These are phyloP conservation scores for Westerdykella ornata DNA, from an alignment of 2,329 filamentous ascomycete species.

Conservation along the genomic window DNA sequence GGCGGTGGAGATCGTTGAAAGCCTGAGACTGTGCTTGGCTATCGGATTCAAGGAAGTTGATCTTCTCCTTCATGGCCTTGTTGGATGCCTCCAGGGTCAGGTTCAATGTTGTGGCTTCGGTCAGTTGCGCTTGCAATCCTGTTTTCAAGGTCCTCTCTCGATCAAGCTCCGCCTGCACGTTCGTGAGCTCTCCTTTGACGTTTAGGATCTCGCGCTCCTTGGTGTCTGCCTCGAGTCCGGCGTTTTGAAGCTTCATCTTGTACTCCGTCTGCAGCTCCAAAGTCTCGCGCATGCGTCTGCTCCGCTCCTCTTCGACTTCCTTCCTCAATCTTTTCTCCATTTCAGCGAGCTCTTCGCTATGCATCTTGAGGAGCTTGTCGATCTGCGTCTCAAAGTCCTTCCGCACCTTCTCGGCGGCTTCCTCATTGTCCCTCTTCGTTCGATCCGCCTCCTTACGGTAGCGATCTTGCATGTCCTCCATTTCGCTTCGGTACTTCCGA, in stretches of 20 bases:
- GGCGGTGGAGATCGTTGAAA: conserved; percentile 72
- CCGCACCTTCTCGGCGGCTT: conserved; percentile 40
- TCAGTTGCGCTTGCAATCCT: conserved; percentile 51
- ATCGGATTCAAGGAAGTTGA: conserved; percentile 84
- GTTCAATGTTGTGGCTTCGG: conserved; percentile 37
- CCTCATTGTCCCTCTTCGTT: conserved; percentile 46
- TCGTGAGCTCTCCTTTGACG: conserved; percentile 47
- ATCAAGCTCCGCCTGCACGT: conserved; percentile 38
- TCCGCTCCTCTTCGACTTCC: conserved; percentile 62
- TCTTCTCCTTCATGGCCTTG: conserved; percentile 69
- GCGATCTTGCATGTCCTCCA: conserved; percentile 50
- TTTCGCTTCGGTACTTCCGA: conserved; percentile 50
- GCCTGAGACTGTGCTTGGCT: conserved; percentile 82
- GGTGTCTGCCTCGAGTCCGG: conserved; percentile 45
- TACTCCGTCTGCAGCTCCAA: conserved; percentile 55
- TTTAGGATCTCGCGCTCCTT: conserved; percentile 50
- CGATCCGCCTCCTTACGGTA: conserved; percentile 54
- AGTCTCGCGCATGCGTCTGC: conserved; percentile 54
- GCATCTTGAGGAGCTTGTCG: conserved; percentile 53
- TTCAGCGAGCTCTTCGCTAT: conserved; percentile 62
- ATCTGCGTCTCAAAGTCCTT: conserved; percentile 48
- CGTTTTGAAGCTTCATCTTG: conserved; percentile 45
- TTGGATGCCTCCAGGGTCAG: conserved; percentile 65
- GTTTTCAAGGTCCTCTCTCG: conserved; percentile 57
- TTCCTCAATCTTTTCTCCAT: conserved; percentile 56